A percentile compares a stretch with the other conserved stretches of the same genome.
These are phyloP conservation scores for Beauveria rudraprayagi DNA, from an alignment of 2,329 filamentous ascomycete genomes.

Conservation along the genomic window DNA sequence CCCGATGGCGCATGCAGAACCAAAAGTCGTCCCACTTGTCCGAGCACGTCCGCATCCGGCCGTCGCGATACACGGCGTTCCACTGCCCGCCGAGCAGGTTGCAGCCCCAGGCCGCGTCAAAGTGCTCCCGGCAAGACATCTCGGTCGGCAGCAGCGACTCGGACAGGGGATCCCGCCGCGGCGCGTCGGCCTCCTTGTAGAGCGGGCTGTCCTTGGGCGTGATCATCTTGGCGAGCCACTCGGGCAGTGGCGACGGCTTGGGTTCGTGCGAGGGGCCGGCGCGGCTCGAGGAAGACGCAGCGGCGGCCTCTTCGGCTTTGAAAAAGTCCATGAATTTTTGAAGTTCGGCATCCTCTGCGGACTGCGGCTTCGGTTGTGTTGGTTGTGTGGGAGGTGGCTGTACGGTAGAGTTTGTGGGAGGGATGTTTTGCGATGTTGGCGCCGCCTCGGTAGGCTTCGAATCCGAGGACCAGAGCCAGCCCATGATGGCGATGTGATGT, in stretches of 20 bases:
- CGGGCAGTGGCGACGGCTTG: slow-evolving; percentile 8
- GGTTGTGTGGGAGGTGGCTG: slow-evolving; percentile 13
- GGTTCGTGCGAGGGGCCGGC: slow-evolving; percentile 18
- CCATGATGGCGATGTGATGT: slow-evolving; percentile 37
- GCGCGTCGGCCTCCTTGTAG: slow-evolving; percentile 17
- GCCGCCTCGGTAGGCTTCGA: slow-evolving; percentile 19
- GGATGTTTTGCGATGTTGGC: slow-evolving; percentile 17
- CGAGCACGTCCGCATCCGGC: slow-evolving; percentile 65
- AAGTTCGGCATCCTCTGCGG: slow-evolving; percentile 30
- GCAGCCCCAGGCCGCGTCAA: slow-evolving; percentile 92
- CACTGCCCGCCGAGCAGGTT: slow-evolving; percentile 86
- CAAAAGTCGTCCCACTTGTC: slow-evolving; percentile 92
- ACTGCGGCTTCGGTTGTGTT: slow-evolving; percentile 31
- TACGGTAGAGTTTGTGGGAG: slow-evolving; percentile 15
- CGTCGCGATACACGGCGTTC: slow-evolving; percentile 83
- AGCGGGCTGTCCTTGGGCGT: slow-evolving; percentile 6
- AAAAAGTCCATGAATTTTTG: slow-evolving; percentile 46
- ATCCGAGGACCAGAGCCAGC: slow-evolving; percentile 50
- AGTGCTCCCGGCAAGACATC: slow-evolving; percentile 84
- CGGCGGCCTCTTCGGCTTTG: slow-evolving; percentile 22
- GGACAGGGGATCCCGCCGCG: slow-evolving; percentile 40
- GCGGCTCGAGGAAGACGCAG: slow-evolving; percentile 14
- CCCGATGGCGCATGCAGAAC: slow-evolving; percentile 88
- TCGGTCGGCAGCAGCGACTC: slow-evolving; percentile 67
- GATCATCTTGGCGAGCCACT: slow-evolving; percentile 6